These are phyloP conservation scores for Fraxinus nigra DNA, from an alignment of 305 asterid genomes.

Conservation along the genomic window DNA sequence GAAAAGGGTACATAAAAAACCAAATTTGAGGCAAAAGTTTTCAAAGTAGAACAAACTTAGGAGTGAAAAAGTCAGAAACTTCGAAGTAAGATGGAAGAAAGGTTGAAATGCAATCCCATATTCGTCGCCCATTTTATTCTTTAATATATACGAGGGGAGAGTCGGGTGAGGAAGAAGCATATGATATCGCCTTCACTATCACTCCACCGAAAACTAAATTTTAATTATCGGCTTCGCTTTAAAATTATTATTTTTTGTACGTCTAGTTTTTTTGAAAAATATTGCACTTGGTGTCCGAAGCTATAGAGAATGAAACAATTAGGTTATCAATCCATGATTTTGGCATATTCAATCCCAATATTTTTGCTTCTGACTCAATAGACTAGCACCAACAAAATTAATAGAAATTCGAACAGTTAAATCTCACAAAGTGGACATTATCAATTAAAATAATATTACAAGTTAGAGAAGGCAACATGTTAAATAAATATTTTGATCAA, in stretches of 20 bases:
- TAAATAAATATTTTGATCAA: background rate
- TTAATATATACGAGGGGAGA: background rate
- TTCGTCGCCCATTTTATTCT: conserved; percentile 22
- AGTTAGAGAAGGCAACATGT: background rate
- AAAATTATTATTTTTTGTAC: no score
- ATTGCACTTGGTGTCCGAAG: background rate
- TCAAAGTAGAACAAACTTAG: conserved; percentile 26
- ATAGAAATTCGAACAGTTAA: background rate
- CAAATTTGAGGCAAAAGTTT: background rate
- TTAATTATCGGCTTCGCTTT: background rate
- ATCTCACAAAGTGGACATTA: background rate
- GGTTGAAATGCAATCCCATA: conserved; percentile 22
- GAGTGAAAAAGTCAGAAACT: conserved; percentile 29
- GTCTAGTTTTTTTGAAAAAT: no score
- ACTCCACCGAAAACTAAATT: background rate
- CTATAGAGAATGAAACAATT: background rate
- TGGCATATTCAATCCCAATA: background rate
- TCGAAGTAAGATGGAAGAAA: conserved; percentile 21
- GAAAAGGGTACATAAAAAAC: conserved; percentile 20
- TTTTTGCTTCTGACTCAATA: background rate
- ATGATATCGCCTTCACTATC: background rate
- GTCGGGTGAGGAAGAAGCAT: background rate
- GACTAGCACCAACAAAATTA: background rate
- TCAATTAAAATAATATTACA: background rate
- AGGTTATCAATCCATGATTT: background rate